Base-by-base conservation (phyloP, 768 basidiomycete genomes). In the Ephemerocybe angulata region DNA sequence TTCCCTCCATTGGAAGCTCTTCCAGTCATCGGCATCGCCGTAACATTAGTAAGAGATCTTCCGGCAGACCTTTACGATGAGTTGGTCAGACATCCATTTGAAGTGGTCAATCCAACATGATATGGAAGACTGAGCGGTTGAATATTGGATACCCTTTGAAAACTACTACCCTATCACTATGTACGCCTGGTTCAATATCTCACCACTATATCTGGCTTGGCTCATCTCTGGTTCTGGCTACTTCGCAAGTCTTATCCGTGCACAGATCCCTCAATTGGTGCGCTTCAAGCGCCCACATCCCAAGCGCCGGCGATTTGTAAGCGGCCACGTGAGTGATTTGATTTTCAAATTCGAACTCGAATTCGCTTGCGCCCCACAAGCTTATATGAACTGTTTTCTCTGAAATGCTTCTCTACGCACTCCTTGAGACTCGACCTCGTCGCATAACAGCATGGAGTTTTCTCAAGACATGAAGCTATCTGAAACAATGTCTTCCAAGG, bases 1-100 rank as follows among this genome's bases (percentile, higher is more conserved):
- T 96, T 98, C 67, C 97, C 97, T 4, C 89, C 93, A 0, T 79
- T 99, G 1, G 86, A 96, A 60, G 91, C 94, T 1, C 69, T 86
- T 15, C 85, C 88, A 30, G 88, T 98, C 46, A 88, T 98, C 51
- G 92, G 90, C 1, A 92, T 98, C 62, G 92, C 94, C 1, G 92
- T 98, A 15, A 93, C 93, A 0, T 84, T 98, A 37, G 93, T 98
- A 24, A 85, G 93, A 53, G 94, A 98, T 62, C 78, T 98, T 11
- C 93, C 93, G 1, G 62, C 87, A 35, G 90, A 89, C 24, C 74
- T 96, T 4, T 97, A 95, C 62, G 89, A 92, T 44, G 90, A 92
- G 68, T 82, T 96, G 24, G 91, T 92, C 53, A 82, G 84, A 59
- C 93, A 97, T 71, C 92, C 93, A 6, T 95, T 85, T 61, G 86